A percentile compares a stretch with the other conserved stretches of the same genome.
phyloP scores from a whole-genome alignment of 805 yeast species.

The Diddensiella caesifluorescens region DNA sequence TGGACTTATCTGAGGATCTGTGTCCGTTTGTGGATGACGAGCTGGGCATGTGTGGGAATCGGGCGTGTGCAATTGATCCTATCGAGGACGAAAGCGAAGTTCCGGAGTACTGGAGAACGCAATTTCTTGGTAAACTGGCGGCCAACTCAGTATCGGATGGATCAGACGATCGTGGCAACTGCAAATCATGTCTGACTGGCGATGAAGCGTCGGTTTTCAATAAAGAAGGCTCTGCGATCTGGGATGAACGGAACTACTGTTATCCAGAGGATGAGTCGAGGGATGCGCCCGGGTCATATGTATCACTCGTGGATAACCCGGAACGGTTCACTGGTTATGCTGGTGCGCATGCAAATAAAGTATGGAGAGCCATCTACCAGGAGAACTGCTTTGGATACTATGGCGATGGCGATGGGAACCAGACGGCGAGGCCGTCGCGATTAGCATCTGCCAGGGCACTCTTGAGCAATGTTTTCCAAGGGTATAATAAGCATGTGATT shows the following conservation, averaged over 20 bases:
- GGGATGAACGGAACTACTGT: conserved; percentile 33
- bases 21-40: conserved; percentile 85
- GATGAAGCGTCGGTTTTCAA: conserved; percentile 24
- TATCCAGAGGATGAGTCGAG: conserved; percentile 38
- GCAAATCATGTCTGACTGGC: conserved; percentile 14
- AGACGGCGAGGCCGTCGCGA: neutral
- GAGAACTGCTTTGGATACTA: conserved; percentile 76
- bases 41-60: conserved; percentile 75
- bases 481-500: conserved; percentile 23
- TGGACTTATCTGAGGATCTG: conserved; percentile 61
- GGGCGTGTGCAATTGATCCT: conserved; percentile 86
- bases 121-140: conserved; percentile 53
- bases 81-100: conserved; percentile 66
- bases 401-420: conserved; percentile 22
- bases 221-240: conserved; percentile 11
- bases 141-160: conserved; percentile 30
- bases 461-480: conserved; percentile 21
- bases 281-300: conserved; percentile 52
- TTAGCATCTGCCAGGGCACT: conserved; percentile 16
- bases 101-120: conserved; percentile 71
- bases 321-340: conserved; percentile 96
- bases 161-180: conserved; percentile 7
- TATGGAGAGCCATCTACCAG: conserved; percentile 88
- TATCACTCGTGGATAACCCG: conserved; percentile 81
- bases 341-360: conserved; percentile 84